A percentile compares a stretch with the other conserved stretches of the same genome.
These are phyloP conservation scores for Raffaelea albimanens DNA, from an alignment of 2,329 filamentous ascomycete genomes.

Conservation along the genomic window DNA sequence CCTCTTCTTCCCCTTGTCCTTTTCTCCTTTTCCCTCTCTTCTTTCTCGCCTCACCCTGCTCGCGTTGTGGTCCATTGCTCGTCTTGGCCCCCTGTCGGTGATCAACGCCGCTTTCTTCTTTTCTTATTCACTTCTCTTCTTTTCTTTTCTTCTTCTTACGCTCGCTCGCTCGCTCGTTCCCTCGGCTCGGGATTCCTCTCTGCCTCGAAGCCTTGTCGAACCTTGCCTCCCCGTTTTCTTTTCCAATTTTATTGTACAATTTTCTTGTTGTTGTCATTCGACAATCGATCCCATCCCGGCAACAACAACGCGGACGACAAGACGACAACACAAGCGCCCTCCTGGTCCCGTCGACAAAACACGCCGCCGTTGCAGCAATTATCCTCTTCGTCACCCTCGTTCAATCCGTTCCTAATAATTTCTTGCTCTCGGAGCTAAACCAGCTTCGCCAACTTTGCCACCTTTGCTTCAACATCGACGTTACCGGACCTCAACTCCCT, in stretches of 20 bases:
- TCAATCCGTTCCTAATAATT: not conserved
- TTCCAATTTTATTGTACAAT: not conserved
- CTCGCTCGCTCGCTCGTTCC: constrained; percentile 2
- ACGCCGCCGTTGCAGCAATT: not conserved
- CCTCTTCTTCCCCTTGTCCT: constrained; percentile 7
- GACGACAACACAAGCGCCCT: not conserved
- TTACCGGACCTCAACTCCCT: too few relatives aligned
- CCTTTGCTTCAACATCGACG: too few relatives aligned
- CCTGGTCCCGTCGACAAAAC: not conserved
- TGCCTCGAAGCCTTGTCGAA: not conserved
- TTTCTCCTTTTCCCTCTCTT: constrained; percentile 6
- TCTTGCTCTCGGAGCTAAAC: not conserved
- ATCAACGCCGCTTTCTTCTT: constrained; percentile 14
- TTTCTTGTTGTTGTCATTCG: not conserved
- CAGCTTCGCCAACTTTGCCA: too few relatives aligned
- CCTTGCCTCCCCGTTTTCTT: not conserved
- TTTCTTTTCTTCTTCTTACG: constrained; percentile 17
- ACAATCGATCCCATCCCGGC: not conserved
- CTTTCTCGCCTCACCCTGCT: not conserved
- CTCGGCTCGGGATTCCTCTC: not conserved
- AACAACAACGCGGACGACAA: too few relatives aligned
- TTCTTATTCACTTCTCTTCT: constrained; percentile 16
- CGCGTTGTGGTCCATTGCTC: not conserved
- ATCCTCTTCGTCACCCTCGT: not conserved
- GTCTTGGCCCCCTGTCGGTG: not conserved